Evolutionary conservation across 441 rosid species (phyloP), one percentile per base, ranked within the genome.

Genomic region (Pelargonium citronellum): DNA sequence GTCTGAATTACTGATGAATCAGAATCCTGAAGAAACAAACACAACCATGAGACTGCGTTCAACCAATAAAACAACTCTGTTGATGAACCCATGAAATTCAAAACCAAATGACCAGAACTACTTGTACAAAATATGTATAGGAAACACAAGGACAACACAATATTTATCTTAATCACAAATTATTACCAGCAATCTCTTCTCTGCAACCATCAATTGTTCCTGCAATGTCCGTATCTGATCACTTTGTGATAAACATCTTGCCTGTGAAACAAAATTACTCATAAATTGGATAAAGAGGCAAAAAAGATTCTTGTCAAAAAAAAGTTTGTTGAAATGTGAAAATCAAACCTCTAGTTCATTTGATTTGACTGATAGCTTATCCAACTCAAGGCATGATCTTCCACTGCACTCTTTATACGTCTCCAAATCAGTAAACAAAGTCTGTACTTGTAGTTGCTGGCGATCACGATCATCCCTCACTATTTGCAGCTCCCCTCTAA

Each of bases 171-270:
- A 55, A 55, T 6, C 1, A 16, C 24, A 55, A 5, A 16, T 55
- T 4, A 55, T 55, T 69, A 86, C 91, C 87, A 86, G 84, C 51
- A 86, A 74, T 80, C 79, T 82, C 68, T 67, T 85, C 79, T 88
- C 88, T 24, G 87, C 85, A n/a, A 67, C 71, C 47, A 76, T 74
- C 71, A 88, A 75, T 67, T 78, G 88, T 16, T 86, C 88, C 7
- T 80, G 83, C 81, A 88, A 69, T 69, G 74, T 83, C 79, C 22
- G 72, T 71, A 84, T 84, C 72, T 84, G 85, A 43, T 61, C 82
- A 19, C 71, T 64, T 79, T 86, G 88, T 10, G 81, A 79, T 10
- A 80, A 74, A 71, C 87, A 86, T 24, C 74, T 84, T 12, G 71
- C 77, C 90, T 86, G 80, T 13, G 64, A 73, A 75, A 55, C 46